Conservation (phyloP, 2,329 filamentous ascomycete species). For the Verticillium isaacii region DNA sequence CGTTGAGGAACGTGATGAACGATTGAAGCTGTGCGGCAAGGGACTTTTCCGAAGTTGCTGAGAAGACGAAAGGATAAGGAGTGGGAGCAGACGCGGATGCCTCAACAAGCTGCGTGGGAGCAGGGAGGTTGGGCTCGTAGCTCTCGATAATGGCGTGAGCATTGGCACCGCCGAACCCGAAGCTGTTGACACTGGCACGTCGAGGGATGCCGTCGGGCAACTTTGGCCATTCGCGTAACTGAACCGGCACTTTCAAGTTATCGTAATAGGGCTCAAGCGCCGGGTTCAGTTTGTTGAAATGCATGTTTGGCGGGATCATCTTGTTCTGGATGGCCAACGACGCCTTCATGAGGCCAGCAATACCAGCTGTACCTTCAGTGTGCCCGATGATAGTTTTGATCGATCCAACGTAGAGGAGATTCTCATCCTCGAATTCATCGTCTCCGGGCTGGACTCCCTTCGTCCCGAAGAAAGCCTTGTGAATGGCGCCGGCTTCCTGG, state of each 20-base stretch:
- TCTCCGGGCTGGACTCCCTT: too few species aligned
- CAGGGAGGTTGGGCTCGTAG: too few species aligned
- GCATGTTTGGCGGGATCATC: slow-evolving; percentile 20
- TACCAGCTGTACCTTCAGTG: background rate
- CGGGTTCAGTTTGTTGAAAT: slow-evolving; percentile 22
- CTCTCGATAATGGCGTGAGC: slow-evolving; percentile 6
- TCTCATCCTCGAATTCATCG: slow-evolving; percentile 11
- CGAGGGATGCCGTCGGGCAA: background rate
- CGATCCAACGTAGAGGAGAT: background rate
- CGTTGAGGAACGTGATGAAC: too few species aligned
- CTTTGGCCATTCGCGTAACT: slow-evolving; percentile 11
- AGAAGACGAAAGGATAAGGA: too few species aligned
- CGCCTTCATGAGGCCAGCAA: slow-evolving; percentile 3
- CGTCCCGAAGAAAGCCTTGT: slow-evolving; percentile 21
- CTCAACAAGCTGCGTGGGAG: too few species aligned
- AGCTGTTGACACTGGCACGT: slow-evolving; percentile 4
- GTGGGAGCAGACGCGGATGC: too few species aligned
- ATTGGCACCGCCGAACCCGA: slow-evolving; percentile 9
- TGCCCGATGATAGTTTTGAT: slow-evolving; percentile 8
- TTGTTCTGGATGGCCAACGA: slow-evolving; percentile 12
- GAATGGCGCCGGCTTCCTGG: slow-evolving; percentile 26
- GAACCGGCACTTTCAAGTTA: slow-evolving; percentile 11
- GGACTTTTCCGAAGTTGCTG: too few species aligned
- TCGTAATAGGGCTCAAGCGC: slow-evolving; percentile 17
- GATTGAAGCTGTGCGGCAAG: too few species aligned